phyloP scores from a whole-genome alignment of 345 rosid species.

The Gossypium ekmanianum region DNA sequence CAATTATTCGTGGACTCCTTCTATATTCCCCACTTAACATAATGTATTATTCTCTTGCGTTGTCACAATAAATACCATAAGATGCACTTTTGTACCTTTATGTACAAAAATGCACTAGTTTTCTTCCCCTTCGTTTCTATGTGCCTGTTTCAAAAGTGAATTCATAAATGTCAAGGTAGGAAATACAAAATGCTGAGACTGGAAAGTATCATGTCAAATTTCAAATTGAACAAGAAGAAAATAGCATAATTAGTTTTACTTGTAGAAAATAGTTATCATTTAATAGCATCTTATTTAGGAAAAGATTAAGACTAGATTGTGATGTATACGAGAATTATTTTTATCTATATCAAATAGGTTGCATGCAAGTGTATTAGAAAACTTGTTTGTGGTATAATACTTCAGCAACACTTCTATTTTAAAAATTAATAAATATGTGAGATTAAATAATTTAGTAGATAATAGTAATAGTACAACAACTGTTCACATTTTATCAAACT shows the following conservation, averaged over 20 bases:
- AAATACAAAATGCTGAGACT: neutral
- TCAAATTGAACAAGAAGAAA: neutral
- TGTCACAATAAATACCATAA: neutral
- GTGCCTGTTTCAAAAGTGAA: slow-evolving; percentile 16
- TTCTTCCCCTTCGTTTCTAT: neutral
- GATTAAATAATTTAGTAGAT: neutral
- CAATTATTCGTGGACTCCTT: slow-evolving; percentile 25
- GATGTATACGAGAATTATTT: neutral
- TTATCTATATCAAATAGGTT: neutral
- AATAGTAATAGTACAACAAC: neutral
- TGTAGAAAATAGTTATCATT: neutral
- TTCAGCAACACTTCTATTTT: neutral
- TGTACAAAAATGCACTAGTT: neutral
- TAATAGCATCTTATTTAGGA: neutral
- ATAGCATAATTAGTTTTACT: slow-evolving; percentile 7
- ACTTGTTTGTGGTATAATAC: neutral
- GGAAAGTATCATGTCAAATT: neutral
- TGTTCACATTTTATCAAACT: too few relatives aligned
- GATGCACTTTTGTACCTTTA: slow-evolving; percentile 11
- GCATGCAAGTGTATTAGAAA: neutral
- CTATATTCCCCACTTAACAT: slow-evolving; percentile 18
- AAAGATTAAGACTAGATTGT: neutral
- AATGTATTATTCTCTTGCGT: neutral
- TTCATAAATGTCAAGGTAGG: neutral
- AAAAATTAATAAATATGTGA: neutral